Percentiles rank a stretch among this genome's conserved stretches.
Evolutionary conservation across 306 rosid genomes (phyloP).

Genomic region (Rosa multiflora): DNA sequence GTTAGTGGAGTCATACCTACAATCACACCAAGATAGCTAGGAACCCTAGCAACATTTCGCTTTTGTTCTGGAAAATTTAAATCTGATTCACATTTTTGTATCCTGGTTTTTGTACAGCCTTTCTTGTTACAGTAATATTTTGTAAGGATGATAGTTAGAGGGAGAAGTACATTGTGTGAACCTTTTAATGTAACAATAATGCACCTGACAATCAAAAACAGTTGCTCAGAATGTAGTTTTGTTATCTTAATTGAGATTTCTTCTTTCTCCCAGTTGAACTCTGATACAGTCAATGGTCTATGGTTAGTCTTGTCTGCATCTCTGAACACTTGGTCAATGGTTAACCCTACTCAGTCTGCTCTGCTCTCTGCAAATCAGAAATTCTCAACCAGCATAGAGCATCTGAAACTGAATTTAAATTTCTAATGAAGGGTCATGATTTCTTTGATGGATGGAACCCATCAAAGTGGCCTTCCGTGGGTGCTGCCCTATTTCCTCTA

Average conservation of each 20-base stretch:
- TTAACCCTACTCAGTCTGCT: neutral
- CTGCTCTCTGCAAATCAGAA: neutral
- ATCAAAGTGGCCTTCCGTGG: no score
- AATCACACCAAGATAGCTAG: conserved; percentile 77
- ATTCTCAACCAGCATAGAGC: neutral
- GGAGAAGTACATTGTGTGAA: neutral
- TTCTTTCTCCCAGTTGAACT: neutral
- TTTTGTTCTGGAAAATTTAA: neutral
- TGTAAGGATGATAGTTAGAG: neutral
- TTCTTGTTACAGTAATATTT: neutral
- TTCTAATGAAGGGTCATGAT: no score
- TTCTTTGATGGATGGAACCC: no score
- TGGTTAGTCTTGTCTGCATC: neutral
- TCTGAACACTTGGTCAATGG: neutral
- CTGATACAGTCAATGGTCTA: neutral
- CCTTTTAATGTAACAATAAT: neutral
- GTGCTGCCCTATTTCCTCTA: no score
- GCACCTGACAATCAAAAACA: neutral
- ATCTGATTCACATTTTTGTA: neutral
- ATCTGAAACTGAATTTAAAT: no score
- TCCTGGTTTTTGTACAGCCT: neutral
- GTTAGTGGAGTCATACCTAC: conserved; percentile 75
- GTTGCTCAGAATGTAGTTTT: neutral
- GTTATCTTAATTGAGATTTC: neutral
- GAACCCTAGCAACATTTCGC: neutral